These are phyloP conservation scores for Edaphochlamys debaryana DNA, from an alignment of 139 green algal species.

Conservation along the genomic window DNA sequence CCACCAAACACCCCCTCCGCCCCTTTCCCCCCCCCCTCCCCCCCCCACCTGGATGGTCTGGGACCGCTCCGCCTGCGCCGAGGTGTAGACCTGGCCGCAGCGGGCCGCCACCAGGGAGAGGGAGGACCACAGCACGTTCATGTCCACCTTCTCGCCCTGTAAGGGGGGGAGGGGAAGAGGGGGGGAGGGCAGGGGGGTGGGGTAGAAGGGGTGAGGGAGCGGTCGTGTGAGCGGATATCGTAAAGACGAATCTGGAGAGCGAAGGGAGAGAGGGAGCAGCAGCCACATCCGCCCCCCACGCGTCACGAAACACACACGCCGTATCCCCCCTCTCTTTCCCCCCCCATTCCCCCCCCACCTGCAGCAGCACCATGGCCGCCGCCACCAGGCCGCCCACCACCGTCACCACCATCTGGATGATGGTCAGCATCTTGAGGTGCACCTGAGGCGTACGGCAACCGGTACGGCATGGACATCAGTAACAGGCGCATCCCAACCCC, in stretches of 20 bases:
- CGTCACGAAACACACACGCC: too few relatives aligned
- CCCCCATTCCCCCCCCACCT: neutral
- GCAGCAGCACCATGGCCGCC: neutral
- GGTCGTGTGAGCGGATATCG: too few relatives aligned
- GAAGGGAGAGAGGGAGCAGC: too few relatives aligned
- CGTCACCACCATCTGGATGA: slow-evolving; percentile 36
- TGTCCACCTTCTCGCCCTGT: slow-evolving; percentile 21
- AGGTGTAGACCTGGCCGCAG: slow-evolving; percentile 45
- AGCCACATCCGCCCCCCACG: too few relatives aligned
- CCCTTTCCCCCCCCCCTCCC: neutral
- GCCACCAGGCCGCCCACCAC: slow-evolving; percentile 26
- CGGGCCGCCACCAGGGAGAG: slow-evolving; percentile 44
- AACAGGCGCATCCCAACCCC: too few relatives aligned
- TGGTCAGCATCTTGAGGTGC: slow-evolving; percentile 28
- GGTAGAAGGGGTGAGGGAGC: neutral
- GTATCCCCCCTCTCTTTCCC: too few relatives aligned
- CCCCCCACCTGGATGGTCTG: slow-evolving; percentile 24
- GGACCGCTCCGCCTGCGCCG: slow-evolving; percentile 41
- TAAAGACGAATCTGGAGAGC: too few relatives aligned
- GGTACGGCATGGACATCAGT: neutral
- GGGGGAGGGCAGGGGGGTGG: too few relatives aligned
- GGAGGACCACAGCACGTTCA: slow-evolving; percentile 34
- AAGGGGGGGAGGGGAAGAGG: neutral
- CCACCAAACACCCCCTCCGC: neutral
- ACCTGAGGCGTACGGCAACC: neutral